A percentile compares a stretch with the other conserved stretches of the same genome.
Evolutionary conservation across 371 early-diverging fungal genomes (phyloP).

Genomic region (Mortierella sp.): DNA sequence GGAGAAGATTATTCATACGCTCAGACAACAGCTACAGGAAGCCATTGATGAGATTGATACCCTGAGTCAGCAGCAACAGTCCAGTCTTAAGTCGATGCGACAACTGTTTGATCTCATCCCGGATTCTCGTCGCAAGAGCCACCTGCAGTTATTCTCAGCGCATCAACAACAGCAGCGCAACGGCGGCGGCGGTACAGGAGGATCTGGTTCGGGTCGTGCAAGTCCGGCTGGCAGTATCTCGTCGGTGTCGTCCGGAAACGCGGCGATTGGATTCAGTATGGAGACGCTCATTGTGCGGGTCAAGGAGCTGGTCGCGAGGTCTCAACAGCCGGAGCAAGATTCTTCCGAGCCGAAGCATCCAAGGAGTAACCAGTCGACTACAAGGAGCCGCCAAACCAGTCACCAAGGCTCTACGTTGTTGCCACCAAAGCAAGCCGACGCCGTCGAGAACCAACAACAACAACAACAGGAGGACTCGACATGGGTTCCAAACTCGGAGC

Average conservation of each 20-base stretch:
- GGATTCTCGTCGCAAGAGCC: conserved; percentile 35
- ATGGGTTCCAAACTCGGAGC: conserved; percentile 42
- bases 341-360: conserved; percentile 24
- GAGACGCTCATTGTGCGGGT: conserved; percentile 37
- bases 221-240: conserved; percentile 26
- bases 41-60: conserved; percentile 52
- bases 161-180: conserved; percentile 38
- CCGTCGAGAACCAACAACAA: background rate
- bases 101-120: conserved; percentile 53
- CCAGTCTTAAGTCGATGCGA: conserved; percentile 42
- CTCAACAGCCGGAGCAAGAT: conserved; percentile 35
- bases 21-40: conserved; percentile 41
- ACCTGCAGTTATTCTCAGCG: conserved; percentile 23
- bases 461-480: conserved; percentile 18
- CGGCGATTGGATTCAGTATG: conserved; percentile 44
- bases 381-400: conserved; percentile 9
- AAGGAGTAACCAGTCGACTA: background rate
- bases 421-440: background rate
- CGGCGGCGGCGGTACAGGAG: background rate
- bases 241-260: conserved; percentile 11
- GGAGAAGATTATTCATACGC: conserved; percentile 19
- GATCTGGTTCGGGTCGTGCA: conserved; percentile 1
- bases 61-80: conserved; percentile 39
- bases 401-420: background rate
- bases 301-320: conserved; percentile 34